These are phyloP conservation scores for Paraglomus brasilianum DNA, from an alignment of 192 early-diverging fungal species.

Conservation along the genomic window DNA sequence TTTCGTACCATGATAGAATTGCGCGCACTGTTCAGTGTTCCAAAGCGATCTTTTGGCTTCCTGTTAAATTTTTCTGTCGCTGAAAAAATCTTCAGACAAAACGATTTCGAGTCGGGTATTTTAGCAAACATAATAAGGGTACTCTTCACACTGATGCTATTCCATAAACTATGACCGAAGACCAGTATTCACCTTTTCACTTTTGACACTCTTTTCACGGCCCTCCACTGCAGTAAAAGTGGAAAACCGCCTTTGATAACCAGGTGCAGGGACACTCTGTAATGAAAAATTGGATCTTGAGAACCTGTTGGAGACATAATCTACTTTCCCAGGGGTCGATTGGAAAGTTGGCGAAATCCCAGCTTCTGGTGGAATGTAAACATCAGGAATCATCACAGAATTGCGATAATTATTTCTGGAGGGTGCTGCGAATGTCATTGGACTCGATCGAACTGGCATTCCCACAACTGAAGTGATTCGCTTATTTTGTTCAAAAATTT, in stretches of 20 bases:
- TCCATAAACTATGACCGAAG: background rate
- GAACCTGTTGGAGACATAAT: no score
- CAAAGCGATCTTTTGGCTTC: conserved; percentile 9
- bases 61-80: background rate
- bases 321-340: no score
- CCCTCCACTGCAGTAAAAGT: background rate
- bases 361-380: no score
- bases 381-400: no score
- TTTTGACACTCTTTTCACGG: background rate
- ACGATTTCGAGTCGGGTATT: background rate
- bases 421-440: background rate
- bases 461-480: conserved; percentile 7
- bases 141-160: background rate
- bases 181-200: background rate
- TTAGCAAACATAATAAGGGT: background rate
- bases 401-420: no score
- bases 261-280: background rate
- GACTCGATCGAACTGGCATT: conserved; percentile 5
- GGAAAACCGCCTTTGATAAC: background rate
- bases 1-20: conserved; percentile 19
- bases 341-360: no score
- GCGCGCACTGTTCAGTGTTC: conserved; percentile 1
- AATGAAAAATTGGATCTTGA: background rate
- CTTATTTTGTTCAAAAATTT: conserved; percentile 12
- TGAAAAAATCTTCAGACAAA: background rate